phyloP scores from a whole-genome alignment of 1,139 yeast genomes.

The Diutina neorugosa region DNA sequence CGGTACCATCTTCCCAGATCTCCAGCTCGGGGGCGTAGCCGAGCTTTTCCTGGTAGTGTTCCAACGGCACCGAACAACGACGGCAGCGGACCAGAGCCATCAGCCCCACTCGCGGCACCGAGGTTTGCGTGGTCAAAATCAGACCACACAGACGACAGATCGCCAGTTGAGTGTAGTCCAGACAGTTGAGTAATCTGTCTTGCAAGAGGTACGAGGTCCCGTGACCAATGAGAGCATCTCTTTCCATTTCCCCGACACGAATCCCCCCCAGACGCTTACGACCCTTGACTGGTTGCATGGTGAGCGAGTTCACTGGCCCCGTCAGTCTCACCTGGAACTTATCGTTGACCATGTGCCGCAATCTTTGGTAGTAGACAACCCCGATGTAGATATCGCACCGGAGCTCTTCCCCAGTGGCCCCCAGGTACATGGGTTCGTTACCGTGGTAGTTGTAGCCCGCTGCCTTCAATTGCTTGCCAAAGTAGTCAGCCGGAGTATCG shows the following conservation, averaged over 20 bases:
- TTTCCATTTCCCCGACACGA: constrained; percentile 99
- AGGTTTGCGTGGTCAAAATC: constrained; percentile 72
- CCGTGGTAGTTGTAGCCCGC: constrained; percentile 98
- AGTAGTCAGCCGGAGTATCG: constrained; percentile 94
- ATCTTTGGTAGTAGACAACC: constrained; percentile 92
- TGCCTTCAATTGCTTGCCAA: constrained; percentile 78
- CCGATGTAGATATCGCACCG: constrained; percentile 94
- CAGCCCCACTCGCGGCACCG: constrained; percentile 86
- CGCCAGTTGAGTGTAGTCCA: constrained; percentile 88
- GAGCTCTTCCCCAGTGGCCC: constrained; percentile 96
- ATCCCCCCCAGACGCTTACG: constrained; percentile 99
- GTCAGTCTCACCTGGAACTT: constrained; percentile 98
- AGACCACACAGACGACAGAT: constrained; percentile 93
- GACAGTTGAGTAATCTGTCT: constrained; percentile 89
- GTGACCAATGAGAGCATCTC: constrained; percentile 97
- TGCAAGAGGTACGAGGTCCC: constrained; percentile 96
- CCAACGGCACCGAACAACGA: constrained; percentile 68
- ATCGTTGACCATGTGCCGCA: constrained; percentile 99
- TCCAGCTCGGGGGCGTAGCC: constrained; percentile 58
- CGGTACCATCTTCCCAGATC: constrained; percentile 96
- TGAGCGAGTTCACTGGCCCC: constrained; percentile 92
- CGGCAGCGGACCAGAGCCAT: constrained; percentile 76
- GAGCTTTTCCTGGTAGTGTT: constrained; percentile 22
- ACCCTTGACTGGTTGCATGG: constrained; percentile 99
- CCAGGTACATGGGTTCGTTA: constrained; percentile 97